Evolutionary conservation across 225 moss, liverwort and hornwort species (phyloP).

Genomic region (Bryoerythrophyllum caledonicum): DNA sequence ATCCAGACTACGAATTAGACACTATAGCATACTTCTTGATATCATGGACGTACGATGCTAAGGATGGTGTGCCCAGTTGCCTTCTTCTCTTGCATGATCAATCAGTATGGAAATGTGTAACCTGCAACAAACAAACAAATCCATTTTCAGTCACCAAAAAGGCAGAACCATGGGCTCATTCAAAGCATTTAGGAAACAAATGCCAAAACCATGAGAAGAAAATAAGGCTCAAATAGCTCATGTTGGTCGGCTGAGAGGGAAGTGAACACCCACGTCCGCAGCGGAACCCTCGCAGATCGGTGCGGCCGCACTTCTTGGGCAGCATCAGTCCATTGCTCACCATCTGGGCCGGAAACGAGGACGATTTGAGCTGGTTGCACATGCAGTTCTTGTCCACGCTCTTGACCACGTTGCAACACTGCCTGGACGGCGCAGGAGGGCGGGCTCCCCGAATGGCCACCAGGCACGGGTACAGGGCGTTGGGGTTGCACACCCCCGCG

Average conservation of each 20-base stretch:
- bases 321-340: slow-evolving; percentile 4
- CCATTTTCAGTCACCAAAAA: background rate
- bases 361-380: slow-evolving; percentile 10
- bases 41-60: too few relatives aligned
- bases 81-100: background rate
- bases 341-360: slow-evolving; percentile 21
- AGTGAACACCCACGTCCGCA: background rate
- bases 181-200: background rate
- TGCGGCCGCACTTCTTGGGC: too few relatives aligned
- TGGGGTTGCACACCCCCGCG: slow-evolving; percentile 8
- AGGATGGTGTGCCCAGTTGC: background rate
- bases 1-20: background rate
- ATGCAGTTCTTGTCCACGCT: slow-evolving; percentile 23
- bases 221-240: background rate
- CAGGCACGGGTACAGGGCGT: background rate
- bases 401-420: slow-evolving; percentile 1
- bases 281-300: background rate
- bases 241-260: background rate
- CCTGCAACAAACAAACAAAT: background rate
- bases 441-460: background rate
- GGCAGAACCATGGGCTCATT: background rate
- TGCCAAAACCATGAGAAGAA: background rate
- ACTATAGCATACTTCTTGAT: background rate
- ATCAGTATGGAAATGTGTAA: background rate
- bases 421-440: slow-evolving; percentile 7